A percentile compares a stretch with the other conserved stretches of the same genome.
These are phyloP conservation scores for Scheffersomyces amazonensis DNA, from an alignment of 805 yeast genomes.

Conservation along the genomic window DNA sequence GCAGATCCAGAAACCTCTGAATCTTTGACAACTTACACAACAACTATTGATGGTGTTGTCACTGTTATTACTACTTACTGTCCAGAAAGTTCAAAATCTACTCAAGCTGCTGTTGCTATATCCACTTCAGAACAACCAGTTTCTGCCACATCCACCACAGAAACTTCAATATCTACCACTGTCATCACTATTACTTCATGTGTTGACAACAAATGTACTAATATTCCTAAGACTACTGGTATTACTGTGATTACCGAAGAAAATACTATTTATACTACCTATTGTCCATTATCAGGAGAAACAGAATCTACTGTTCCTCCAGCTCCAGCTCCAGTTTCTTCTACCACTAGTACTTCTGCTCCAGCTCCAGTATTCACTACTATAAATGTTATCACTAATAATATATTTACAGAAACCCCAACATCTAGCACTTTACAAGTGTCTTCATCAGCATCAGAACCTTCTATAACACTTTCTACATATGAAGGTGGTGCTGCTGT, in stretches of 20 bases:
- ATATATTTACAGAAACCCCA: conserved; percentile 34
- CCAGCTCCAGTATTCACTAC: conserved; percentile 15
- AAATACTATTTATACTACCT: conserved; percentile 19
- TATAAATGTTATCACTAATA: conserved; percentile 40
- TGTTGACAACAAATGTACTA: conserved; percentile 26
- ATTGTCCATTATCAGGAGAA: conserved; percentile 12
- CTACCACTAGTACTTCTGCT: conserved; percentile 1
- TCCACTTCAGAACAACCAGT: conserved; percentile 6
- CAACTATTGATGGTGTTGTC: conserved; percentile 36
- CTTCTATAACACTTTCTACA: conserved; percentile 13
- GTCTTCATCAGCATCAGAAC: conserved; percentile 11
- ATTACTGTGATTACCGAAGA: conserved; percentile 18
- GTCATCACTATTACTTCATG: conserved; percentile 39
- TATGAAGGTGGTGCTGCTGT: conserved; percentile 29
- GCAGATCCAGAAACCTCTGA: background rate
- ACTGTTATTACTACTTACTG: conserved; percentile 38
- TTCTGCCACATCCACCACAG: conserved; percentile 10
- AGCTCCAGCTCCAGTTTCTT: background rate
- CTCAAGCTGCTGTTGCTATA: conserved; percentile 7
- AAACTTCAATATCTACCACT: conserved; percentile 19
- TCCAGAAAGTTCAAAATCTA: conserved; percentile 14
- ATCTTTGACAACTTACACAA: conserved; percentile 27
- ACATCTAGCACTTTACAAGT: conserved; percentile 12
- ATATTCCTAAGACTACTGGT: conserved; percentile 32
- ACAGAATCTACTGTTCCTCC: conserved; percentile 4